A percentile compares a stretch with the other conserved stretches of the same genome.
phyloP scores from a whole-genome alignment of 805 yeast species.

The Ogataea naganishii region DNA sequence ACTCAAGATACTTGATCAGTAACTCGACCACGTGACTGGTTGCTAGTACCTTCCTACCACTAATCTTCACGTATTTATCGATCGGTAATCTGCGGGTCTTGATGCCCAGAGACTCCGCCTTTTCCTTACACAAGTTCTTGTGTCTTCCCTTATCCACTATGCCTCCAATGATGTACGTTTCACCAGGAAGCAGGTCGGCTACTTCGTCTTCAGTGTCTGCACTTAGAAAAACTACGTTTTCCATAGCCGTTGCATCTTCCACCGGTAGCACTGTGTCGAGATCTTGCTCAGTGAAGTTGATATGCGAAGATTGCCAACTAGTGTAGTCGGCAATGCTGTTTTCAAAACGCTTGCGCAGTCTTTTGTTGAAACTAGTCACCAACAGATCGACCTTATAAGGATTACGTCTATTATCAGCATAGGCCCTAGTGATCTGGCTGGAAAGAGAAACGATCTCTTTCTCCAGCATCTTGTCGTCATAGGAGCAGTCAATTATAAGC shows the following conservation, averaged over 20 bases:
- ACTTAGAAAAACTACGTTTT: conserved; percentile 58
- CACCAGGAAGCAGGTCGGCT: conserved; percentile 52
- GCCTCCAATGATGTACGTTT: conserved; percentile 87
- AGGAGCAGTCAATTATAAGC: conserved; percentile 79
- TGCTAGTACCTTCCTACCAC: conserved; percentile 84
- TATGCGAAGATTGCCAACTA: conserved; percentile 52
- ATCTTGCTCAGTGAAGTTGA: conserved; percentile 38
- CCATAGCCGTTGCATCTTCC: conserved; percentile 17
- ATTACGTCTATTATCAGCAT: conserved; percentile 67
- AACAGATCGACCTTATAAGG: conserved; percentile 46
- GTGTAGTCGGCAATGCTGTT: conserved; percentile 46
- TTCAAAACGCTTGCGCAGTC: conserved; percentile 63
- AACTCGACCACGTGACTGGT: conserved; percentile 94
- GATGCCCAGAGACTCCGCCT: conserved; percentile 68
- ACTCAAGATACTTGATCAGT: conserved; percentile 71
- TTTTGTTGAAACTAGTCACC: conserved; percentile 58
- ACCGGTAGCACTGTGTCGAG: conserved; percentile 21
- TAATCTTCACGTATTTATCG: conserved; percentile 70
- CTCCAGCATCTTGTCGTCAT: conserved; percentile 83
- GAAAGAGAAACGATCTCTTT: conserved; percentile 63
- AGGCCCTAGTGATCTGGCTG: conserved; percentile 73
- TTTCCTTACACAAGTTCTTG: conserved; percentile 68
- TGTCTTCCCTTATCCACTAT: conserved; percentile 93
- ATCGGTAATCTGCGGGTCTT: conserved; percentile 77
- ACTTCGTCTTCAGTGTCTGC: conserved; percentile 79